Base-by-base conservation (phyloP, 495 filamentous ascomycete species). In the Hypoxylon cercidicola region DNA sequence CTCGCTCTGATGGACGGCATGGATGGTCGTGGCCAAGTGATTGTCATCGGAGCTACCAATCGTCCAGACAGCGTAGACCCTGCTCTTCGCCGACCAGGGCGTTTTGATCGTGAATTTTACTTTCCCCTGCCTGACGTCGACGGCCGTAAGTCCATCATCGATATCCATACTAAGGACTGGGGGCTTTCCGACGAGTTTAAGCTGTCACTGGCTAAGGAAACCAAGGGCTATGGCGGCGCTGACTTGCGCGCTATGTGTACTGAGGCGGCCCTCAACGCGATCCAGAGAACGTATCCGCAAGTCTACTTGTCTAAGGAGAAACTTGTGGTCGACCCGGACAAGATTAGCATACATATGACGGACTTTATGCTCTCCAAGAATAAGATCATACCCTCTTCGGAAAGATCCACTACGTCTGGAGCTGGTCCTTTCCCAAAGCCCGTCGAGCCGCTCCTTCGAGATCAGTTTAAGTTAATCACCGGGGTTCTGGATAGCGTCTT, bases 1-100 rank as follows among this genome's bases (percentile, higher is more conserved):
- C 79, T 99, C 55, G 96, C 95, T 11, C 78, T 99, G 66, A 99
- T 99, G 95, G 95, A 99, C 78, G 95, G 95, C 62, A 98, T 99
- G 96, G 95, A 99, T 70, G 94, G 93, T 45, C 89, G 95, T 70
- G 95, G 95, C 35, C 95, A 99, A 76, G 94, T 98, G 47, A 96
- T 99, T 63, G 93, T 99, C 30, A 98, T 99, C 69, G 95, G 95
- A 64, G 95, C 95, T 30, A 99, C 95, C 16, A 99, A 99, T 79
- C 90, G 95, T 32, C 95, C 95, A 19, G 96, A 97, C 78, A 94
- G 93, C 41, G 93, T 99, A 50, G 95, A 99, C 72, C 93, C 94
- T 66, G 95, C 95, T 39, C 84, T 99, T 18, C 89, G 95, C 67
- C 88, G 95, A 49, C 96, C 95, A 40, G 95, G 95, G 11, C 89